Conservation (phyloP, 2,329 filamentous ascomycete genomes). For the Apiospora malaysiana region DNA sequence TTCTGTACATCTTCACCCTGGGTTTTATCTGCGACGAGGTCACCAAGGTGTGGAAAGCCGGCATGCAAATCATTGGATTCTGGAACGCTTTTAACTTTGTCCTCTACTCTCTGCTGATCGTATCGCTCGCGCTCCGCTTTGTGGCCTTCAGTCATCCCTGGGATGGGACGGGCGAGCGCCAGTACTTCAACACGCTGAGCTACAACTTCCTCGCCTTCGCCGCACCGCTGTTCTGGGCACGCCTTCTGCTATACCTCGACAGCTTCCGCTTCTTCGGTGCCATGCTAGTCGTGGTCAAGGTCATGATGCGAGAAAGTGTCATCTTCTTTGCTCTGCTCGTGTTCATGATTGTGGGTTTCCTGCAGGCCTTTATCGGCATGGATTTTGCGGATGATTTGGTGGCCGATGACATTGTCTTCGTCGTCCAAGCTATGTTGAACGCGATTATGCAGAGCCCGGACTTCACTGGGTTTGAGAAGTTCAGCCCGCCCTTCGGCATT, state of each 20-base stretch:
- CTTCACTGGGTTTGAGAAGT: slow-evolving; percentile 86
- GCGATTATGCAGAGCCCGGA: slow-evolving; percentile 92
- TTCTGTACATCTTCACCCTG: slow-evolving; percentile 89
- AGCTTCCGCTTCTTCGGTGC: slow-evolving; percentile 95
- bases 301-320: slow-evolving; percentile 91
- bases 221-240: slow-evolving; percentile 96
- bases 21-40: slow-evolving; percentile 90
- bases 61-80: slow-evolving; percentile 88
- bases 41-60: slow-evolving; percentile 92
- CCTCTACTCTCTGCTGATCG: slow-evolving; percentile 78
- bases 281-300: slow-evolving; percentile 96
- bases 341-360: slow-evolving; percentile 83
- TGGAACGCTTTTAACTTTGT: slow-evolving; percentile 95
- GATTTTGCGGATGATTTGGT: slow-evolving; percentile 79
- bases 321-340: slow-evolving; percentile 94
- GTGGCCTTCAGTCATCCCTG: slow-evolving; percentile 72
- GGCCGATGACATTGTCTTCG: slow-evolving; percentile 72
- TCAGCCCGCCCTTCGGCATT: slow-evolving; percentile 90
- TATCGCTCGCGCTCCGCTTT: slow-evolving; percentile 80
- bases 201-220: slow-evolving; percentile 95
- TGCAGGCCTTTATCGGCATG: slow-evolving; percentile 93
- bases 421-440: slow-evolving; percentile 83
- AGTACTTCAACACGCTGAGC: slow-evolving; percentile 76
- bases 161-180: slow-evolving; percentile 56
- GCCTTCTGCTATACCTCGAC: slow-evolving; percentile 90